Conservation (phyloP, 257 asterid species). For the Capsicum baccatum region DNA sequence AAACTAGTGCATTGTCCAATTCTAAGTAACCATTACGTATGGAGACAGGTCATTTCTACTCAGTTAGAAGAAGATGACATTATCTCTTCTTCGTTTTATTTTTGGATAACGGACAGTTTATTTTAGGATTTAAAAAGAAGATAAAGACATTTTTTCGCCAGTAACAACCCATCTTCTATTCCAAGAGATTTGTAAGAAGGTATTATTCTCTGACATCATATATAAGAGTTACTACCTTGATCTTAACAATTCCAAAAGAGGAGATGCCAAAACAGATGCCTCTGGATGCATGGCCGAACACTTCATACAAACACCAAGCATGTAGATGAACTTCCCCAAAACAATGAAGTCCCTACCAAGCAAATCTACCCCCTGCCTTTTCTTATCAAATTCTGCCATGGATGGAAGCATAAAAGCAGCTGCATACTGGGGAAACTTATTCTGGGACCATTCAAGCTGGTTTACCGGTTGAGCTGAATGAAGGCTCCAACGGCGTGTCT, state of each 20-base stretch:
- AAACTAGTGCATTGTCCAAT: constrained; percentile 5
- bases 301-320: constrained; percentile 91
- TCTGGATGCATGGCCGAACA: constrained; percentile 98
- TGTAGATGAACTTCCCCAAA: constrained; percentile 81
- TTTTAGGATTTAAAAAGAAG: constrained; percentile 17
- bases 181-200: constrained; percentile 22
- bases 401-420: constrained; percentile 96
- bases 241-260: constrained; percentile 85
- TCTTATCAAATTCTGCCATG: constrained; percentile 87
- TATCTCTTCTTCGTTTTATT: neutral
- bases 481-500: constrained; percentile 79
- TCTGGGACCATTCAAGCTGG: constrained; percentile 60
- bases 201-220: constrained; percentile 15
- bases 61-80: neutral
- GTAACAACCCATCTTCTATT: neutral
- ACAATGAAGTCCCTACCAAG: constrained; percentile 86
- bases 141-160: neutral
- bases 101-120: neutral
- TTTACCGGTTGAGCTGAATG: constrained; percentile 46
- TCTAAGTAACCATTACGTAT: constrained; percentile 28
- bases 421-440: constrained; percentile 83
- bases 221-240: constrained; percentile 57
- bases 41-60: constrained; percentile 26
- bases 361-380: constrained; percentile 91
- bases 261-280: constrained; percentile 85